A percentile compares a stretch with the other conserved stretches of the same genome.
Conservation (phyloP, 2,329 filamentous ascomycete genomes). For the Daldinia sp. region DNA sequence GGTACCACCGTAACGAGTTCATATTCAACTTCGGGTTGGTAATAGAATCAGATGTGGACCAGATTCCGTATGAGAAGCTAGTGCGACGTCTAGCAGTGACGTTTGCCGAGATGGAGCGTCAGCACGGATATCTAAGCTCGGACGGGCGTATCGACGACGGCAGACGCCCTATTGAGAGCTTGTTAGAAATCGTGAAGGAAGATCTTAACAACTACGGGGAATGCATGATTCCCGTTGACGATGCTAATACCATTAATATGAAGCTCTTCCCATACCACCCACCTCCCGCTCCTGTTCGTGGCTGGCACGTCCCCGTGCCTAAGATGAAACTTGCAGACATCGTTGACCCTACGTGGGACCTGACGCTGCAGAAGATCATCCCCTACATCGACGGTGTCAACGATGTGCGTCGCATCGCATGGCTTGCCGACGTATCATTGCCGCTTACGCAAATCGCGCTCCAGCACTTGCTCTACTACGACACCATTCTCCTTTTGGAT, state of each 20-base stretch:
- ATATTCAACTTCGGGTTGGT: constrained; percentile 98
- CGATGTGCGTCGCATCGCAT: constrained; percentile 86
- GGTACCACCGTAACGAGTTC: constrained; percentile 92
- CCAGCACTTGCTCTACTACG: constrained; percentile 91
- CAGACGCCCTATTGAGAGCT: constrained; percentile 78
- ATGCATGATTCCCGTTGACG: constrained; percentile 97
- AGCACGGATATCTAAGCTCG: constrained; percentile 79
- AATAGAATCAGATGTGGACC: constrained; percentile 71
- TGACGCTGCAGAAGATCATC: constrained; percentile 81
- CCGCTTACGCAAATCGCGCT: constrained; percentile 86
- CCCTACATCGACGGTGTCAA: constrained; percentile 90
- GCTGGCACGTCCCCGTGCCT: constrained; percentile 89
- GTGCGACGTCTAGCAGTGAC: constrained; percentile 85
- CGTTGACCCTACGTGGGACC: constrained; percentile 74
- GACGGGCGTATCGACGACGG: constrained; percentile 53
- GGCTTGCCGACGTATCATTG: constrained; percentile 84
- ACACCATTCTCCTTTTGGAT: constrained; percentile 87
- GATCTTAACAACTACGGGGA: constrained; percentile 97
- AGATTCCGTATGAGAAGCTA: constrained; percentile 82
- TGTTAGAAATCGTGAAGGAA: constrained; percentile 82
- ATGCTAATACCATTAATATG: constrained; percentile 94
- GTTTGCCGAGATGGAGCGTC: constrained; percentile 90
- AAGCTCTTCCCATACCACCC: constrained; percentile 89
- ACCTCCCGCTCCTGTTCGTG: constrained; percentile 77
- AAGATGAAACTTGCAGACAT: constrained; percentile 71